phyloP scores from a whole-genome alignment of 495 filamentous ascomycete species.

The Annulohypoxylon maeteangense region DNA sequence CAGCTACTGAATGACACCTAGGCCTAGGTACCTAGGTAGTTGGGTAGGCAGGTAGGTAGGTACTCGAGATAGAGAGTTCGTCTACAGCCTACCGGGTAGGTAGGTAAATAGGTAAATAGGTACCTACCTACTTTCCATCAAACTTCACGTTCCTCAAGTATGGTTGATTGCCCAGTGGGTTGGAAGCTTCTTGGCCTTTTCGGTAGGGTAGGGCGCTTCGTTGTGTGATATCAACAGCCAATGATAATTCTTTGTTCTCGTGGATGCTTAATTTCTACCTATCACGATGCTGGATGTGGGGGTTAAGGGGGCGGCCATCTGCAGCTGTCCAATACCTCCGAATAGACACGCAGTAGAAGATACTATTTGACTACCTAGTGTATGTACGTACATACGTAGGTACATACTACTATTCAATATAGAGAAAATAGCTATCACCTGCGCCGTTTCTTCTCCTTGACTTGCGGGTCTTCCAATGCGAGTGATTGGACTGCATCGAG shows the following conservation, averaged over 20 bases:
- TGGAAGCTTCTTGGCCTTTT: slow-evolving; percentile 25
- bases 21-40: too few species aligned
- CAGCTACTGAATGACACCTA: not conserved
- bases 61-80: not conserved
- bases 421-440: not conserved
- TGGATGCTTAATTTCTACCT: slow-evolving; percentile 40
- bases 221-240: slow-evolving; percentile 35
- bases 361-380: slow-evolving; percentile 5
- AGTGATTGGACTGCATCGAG: slow-evolving; percentile 15
- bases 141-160: not conserved
- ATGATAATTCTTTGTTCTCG: slow-evolving; percentile 30
- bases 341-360: slow-evolving; percentile 13
- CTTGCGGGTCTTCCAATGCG: slow-evolving; percentile 22
- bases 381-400: not conserved
- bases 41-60: too few species aligned
- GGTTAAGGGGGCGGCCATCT: slow-evolving; percentile 26
- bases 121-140: too few species aligned
- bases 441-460: slow-evolving; percentile 27
- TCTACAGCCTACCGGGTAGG: too few species aligned
- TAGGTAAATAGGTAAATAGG: not conserved
- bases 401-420: too few species aligned
- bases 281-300: slow-evolving; percentile 33
- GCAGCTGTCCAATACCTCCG: slow-evolving; percentile 40
- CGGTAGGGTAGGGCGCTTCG: slow-evolving; percentile 41
- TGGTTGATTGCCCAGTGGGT: slow-evolving; percentile 17